A percentile compares a stretch with the other conserved stretches of the same genome.
These are phyloP conservation scores for Colletotrichum tropicicola DNA, from an alignment of 2,329 filamentous ascomycete genomes.

Conservation along the genomic window DNA sequence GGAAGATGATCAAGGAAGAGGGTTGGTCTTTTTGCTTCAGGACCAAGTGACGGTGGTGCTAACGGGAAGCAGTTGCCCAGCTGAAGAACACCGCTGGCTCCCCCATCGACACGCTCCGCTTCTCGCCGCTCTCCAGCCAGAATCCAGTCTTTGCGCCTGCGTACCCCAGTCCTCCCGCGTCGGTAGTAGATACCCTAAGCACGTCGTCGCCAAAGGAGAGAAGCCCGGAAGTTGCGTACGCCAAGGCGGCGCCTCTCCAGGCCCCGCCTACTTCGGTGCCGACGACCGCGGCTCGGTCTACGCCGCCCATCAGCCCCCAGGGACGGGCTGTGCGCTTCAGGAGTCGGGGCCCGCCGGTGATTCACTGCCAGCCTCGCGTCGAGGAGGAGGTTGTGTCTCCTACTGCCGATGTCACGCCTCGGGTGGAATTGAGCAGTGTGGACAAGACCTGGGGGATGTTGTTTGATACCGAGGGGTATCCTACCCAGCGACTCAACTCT, in stretches of 20 bases:
- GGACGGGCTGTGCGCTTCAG: conserved; percentile 24
- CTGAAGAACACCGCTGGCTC: conserved; percentile 6
- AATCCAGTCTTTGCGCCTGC: conserved; percentile 6
- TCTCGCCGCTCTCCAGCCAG: background rate
- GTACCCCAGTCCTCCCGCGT: conserved; percentile 12
- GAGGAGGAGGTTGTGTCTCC: background rate
- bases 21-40: background rate
- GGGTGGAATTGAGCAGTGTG: conserved; percentile 61
- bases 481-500: conserved; percentile 74
- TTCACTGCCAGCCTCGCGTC: conserved; percentile 17
- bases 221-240: background rate
- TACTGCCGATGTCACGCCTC: background rate
- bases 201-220: background rate
- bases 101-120: background rate
- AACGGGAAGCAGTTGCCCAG: conserved; percentile 15
- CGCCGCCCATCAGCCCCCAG: conserved; percentile 7
- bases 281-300: background rate
- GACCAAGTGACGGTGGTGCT: background rate
- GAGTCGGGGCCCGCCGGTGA: conserved; percentile 8
- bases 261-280: background rate
- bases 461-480: conserved; percentile 73
- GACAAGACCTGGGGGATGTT: conserved; percentile 81
- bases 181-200: background rate
- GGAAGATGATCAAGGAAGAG: conserved; percentile 36
- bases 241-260: background rate